These are phyloP conservation scores for Boehmeria nivea DNA, from an alignment of 306 rosid species.

Conservation along the genomic window DNA sequence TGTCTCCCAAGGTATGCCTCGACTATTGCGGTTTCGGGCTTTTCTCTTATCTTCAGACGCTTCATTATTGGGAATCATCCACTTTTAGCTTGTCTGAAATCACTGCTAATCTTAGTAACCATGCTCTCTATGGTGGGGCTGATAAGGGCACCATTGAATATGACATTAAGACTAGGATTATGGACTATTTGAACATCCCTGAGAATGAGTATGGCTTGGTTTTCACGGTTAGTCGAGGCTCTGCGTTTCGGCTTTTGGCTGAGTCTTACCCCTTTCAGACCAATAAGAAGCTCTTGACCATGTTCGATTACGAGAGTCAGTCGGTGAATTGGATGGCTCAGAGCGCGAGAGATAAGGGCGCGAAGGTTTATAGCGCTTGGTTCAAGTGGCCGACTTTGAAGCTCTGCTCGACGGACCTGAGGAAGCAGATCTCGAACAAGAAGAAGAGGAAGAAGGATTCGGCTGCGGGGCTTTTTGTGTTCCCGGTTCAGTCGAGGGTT, in stretches of 20 bases:
- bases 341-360: constrained; percentile 86
- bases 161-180: constrained; percentile 75
- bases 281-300: constrained; percentile 79
- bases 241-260: constrained; percentile 78
- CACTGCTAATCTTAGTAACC: constrained; percentile 89
- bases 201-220: constrained; percentile 94
- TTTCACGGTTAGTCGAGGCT: constrained; percentile 94
- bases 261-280: constrained; percentile 92
- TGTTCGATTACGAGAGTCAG: constrained; percentile 97
- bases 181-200: constrained; percentile 93
- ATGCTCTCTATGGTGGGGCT: constrained; percentile 87
- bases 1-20: constrained; percentile 93
- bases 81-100: constrained; percentile 96
- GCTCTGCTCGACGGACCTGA: constrained; percentile 87
- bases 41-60: constrained; percentile 82
- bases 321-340: constrained; percentile 96
- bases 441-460: constrained; percentile 89
- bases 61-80: constrained; percentile 90
- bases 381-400: constrained; percentile 96
- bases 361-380: constrained; percentile 85
- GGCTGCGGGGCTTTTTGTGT: constrained; percentile 85
- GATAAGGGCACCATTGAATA: constrained; percentile 85
- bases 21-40: constrained; percentile 98
- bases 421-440: constrained; percentile 81
- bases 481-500: constrained; percentile 94